Conservation (phyloP, 768 basidiomycete species). For the Rhodotorula diobovata region DNA sequence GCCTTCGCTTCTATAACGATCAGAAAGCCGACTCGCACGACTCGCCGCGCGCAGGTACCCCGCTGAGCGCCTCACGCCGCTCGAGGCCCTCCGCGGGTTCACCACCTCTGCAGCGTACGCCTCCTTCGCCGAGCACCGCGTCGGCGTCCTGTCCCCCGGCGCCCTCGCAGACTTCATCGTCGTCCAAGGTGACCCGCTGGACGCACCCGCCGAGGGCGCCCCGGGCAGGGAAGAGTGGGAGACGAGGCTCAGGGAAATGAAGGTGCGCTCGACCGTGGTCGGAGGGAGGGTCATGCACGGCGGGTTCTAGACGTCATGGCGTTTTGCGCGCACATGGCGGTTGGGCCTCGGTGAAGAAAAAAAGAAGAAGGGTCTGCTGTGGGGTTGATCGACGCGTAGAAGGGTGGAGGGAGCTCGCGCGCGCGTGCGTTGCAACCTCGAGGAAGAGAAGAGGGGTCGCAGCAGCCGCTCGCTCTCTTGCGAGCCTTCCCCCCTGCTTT, state of each 20-base stretch:
- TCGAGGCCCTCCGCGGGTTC: slow-evolving; percentile 74
- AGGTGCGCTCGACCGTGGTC: slow-evolving; percentile 67
- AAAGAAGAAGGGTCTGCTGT: no score
- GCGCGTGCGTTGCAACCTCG: no score
- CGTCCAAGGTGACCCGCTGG: slow-evolving; percentile 75
- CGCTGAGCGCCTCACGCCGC: slow-evolving; percentile 66
- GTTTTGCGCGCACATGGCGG: no score
- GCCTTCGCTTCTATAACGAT: background rate
- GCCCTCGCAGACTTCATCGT: slow-evolving; percentile 86
- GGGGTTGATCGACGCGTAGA: no score
- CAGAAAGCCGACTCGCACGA: no score
- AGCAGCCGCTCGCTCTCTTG: no score
- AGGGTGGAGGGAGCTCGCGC: no score
- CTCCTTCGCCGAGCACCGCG: slow-evolving; percentile 64
- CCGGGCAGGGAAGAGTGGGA: slow-evolving; percentile 48
- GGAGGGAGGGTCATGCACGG: slow-evolving; percentile 58
- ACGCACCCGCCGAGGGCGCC: background rate
- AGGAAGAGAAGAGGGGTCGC: no score
- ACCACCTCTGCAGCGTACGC: slow-evolving; percentile 86
- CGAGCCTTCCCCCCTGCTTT: no score
- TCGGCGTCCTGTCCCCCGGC: slow-evolving; percentile 69
- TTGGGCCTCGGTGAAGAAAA: background rate
- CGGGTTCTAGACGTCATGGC: slow-evolving; percentile 8
- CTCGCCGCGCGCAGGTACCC: slow-evolving; percentile 61
- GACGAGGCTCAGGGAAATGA: slow-evolving; percentile 56